phyloP scores from a whole-genome alignment of 306 rosid genomes.

The Citrullus mucosospermus region DNA sequence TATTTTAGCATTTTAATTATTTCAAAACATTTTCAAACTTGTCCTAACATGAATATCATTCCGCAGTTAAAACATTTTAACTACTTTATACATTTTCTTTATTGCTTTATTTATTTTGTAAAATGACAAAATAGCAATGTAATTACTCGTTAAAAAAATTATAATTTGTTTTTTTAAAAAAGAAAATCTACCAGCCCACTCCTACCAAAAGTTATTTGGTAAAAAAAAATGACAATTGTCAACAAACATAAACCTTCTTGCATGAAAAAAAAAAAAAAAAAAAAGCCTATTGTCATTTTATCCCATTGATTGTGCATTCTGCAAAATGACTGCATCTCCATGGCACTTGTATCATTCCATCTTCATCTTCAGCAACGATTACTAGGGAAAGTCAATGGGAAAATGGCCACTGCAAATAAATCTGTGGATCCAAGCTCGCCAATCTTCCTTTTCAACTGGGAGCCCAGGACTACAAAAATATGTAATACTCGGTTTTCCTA shows the following conservation, averaged over 20 bases:
- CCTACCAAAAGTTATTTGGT: background rate
- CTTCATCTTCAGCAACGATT: background rate
- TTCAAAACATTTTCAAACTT: too few relatives aligned
- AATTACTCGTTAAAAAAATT: background rate
- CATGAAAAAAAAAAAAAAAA: too few relatives aligned
- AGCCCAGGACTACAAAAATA: background rate
- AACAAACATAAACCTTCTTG: background rate
- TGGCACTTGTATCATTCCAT: background rate
- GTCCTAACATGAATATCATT: too few relatives aligned
- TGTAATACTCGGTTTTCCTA: background rate
- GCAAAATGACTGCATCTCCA: background rate
- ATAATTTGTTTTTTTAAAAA: too few relatives aligned
- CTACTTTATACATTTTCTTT: too few relatives aligned
- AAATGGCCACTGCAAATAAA: background rate
- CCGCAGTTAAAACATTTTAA: too few relatives aligned
- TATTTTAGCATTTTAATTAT: too few relatives aligned
- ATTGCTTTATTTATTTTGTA: too few relatives aligned
- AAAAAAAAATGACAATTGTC: background rate
- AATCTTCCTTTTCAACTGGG: slow-evolving; percentile 1
- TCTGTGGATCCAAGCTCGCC: slow-evolving; percentile 4
- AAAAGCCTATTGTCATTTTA: background rate
- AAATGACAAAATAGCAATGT: background rate
- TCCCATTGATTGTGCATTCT: background rate
- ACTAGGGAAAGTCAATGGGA: background rate
- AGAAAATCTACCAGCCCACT: background rate